A percentile compares a stretch with the other conserved stretches of the same genome.
phyloP scores from a whole-genome alignment of 768 basidiomycete species.

The Termitomyces sp. region DNA sequence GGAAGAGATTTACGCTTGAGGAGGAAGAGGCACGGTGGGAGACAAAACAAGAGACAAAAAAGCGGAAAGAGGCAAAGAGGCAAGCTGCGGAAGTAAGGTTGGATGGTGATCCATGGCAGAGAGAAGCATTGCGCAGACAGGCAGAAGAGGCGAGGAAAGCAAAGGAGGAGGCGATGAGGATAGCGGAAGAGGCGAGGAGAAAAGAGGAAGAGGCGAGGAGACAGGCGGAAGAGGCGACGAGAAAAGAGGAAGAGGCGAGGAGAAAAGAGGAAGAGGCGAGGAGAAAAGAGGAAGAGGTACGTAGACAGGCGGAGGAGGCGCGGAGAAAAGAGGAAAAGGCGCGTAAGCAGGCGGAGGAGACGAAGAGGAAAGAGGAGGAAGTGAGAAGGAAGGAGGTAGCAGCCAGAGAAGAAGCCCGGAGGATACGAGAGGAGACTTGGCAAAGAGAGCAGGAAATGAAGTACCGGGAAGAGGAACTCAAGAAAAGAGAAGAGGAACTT shows the following conservation, averaged over 20 bases:
- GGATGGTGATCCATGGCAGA: conserved; percentile 13
- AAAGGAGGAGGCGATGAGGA: conserved; percentile 15
- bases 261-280: conserved; percentile 21
- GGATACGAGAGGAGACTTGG: conserved; percentile 23
- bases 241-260: conserved; percentile 21
- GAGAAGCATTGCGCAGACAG: conserved; percentile 12
- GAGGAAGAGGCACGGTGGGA: conserved; percentile 6
- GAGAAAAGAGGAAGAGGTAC: conserved; percentile 18
- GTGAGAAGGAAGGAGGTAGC: conserved; percentile 25
- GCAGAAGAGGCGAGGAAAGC: conserved; percentile 22
- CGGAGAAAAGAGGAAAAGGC: conserved; percentile 25
- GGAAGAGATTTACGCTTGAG: conserved; percentile 9
- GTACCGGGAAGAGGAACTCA: conserved; percentile 32
- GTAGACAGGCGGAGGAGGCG: conserved; percentile 22
- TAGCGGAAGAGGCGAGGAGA: conserved; percentile 6
- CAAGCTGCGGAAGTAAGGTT: conserved; percentile 9
- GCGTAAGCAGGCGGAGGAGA: conserved; percentile 22
- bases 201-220: conserved; percentile 15
- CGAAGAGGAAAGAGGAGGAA: conserved; percentile 22
- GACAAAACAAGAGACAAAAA: conserved; percentile 5
- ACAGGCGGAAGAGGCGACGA: conserved; percentile 24
- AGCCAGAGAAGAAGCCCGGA: conserved; percentile 24
- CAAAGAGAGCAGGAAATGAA: conserved; percentile 26
- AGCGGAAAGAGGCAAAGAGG: conserved; percentile 10
- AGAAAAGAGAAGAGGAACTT: conserved; percentile 27